phyloP scores from a whole-genome alignment of 352 stramenopile genomes.

The Pythium guiyangense region DNA sequence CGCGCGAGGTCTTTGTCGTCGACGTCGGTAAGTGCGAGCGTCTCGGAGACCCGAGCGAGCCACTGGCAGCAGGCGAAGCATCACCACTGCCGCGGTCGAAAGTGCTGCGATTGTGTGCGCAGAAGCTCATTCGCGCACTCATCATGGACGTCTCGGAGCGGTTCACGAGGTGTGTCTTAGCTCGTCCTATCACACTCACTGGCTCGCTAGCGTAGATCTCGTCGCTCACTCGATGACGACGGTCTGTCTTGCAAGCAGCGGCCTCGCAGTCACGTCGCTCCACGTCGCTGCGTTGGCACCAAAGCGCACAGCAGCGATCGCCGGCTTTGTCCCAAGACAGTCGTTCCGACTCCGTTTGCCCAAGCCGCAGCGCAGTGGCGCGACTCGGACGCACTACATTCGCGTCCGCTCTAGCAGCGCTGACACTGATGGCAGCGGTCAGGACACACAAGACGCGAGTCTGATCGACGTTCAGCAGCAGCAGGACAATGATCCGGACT shows the following conservation, averaged over 20 bases:
- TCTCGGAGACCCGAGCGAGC: neutral
- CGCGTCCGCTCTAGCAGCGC: conserved; percentile 3
- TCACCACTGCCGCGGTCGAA: conserved; percentile 7
- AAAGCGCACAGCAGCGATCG: conserved; percentile 21
- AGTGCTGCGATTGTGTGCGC: conserved; percentile 36
- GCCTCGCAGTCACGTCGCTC: conserved; percentile 36
- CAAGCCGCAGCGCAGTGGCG: conserved; percentile 18
- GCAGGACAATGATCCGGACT: conserved; percentile 3
- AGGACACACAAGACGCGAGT: neutral
- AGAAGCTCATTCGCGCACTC: conserved; percentile 59
- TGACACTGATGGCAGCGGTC: neutral
- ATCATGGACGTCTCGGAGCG: conserved; percentile 23
- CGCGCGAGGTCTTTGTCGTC: conserved; percentile 44
- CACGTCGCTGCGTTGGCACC: conserved; percentile 50
- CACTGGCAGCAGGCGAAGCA: conserved; percentile 15
- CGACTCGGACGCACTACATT: conserved; percentile 5
- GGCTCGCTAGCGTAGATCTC: neutral
- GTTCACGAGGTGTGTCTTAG: neutral
- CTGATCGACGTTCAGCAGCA: neutral
- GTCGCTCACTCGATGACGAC: neutral
- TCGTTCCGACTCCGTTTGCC: conserved; percentile 50
- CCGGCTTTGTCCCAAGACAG: conserved; percentile 60
- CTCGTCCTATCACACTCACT: neutral
- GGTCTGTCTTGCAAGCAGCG: conserved; percentile 16
- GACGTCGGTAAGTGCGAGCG: conserved; percentile 26